phyloP scores from a whole-genome alignment of 2,329 filamentous ascomycete genomes.

The Geoglossum cookeanum region DNA sequence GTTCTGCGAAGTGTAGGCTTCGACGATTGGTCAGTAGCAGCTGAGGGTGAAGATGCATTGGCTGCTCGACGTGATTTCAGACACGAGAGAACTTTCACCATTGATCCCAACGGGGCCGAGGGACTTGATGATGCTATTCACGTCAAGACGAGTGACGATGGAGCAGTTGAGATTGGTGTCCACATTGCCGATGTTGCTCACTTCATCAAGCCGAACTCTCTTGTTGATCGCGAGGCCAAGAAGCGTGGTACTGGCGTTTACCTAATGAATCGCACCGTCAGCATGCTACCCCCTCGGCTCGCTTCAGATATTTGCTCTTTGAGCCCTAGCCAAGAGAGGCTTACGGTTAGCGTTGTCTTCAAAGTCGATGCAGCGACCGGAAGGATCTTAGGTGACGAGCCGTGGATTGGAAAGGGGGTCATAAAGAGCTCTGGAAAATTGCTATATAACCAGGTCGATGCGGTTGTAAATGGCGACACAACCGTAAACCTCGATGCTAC shows the following conservation, averaged over 20 bases:
- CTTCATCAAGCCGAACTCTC: conserved; percentile 89
- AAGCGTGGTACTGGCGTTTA: conserved; percentile 95
- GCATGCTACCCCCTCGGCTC: conserved; percentile 69
- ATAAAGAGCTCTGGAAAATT: conserved; percentile 83
- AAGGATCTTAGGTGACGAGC: conserved; percentile 61
- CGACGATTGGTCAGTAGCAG: conserved; percentile 74
- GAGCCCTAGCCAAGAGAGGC: conserved; percentile 67
- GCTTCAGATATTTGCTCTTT: conserved; percentile 78
- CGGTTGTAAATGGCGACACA: conserved; percentile 46
- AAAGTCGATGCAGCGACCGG: conserved; percentile 69
- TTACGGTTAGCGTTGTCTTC: conserved; percentile 87
- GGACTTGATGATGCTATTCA: conserved; percentile 89
- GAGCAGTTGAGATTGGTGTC: conserved; percentile 81
- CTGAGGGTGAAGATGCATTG: conserved; percentile 59
- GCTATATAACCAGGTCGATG: conserved; percentile 69
- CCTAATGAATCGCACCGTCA: conserved; percentile 75
- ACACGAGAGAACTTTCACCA: conserved; percentile 70
- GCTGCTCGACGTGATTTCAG: conserved; percentile 76
- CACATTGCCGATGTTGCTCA: conserved; percentile 91
- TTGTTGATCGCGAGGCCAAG: conserved; percentile 92
- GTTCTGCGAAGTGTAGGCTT: conserved; percentile 83
- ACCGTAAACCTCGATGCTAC: conserved; percentile 45
- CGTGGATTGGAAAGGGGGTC: conserved; percentile 85
- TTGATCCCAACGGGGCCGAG: conserved; percentile 72
- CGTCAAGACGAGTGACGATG: conserved; percentile 65